Evolutionary conservation across 106 monocot species (phyloP).

Genomic region (Xerophyta viscosa): DNA sequence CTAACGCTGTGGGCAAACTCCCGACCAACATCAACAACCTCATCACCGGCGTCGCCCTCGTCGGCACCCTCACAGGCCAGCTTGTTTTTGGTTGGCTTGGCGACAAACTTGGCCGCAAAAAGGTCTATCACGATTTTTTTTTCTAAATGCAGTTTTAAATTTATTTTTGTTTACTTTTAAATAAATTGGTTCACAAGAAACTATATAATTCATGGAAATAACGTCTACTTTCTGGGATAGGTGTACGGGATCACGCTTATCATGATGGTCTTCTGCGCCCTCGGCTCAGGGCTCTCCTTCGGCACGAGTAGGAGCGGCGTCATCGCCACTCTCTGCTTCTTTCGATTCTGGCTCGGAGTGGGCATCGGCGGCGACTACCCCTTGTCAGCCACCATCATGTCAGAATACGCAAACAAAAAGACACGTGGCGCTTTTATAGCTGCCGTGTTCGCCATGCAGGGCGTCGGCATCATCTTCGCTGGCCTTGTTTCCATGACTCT

Average conservation of each 20-base stretch:
- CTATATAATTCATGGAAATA: too few relatives aligned
- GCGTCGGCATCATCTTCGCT: conserved; percentile 46
- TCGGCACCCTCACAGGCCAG: conserved; percentile 33
- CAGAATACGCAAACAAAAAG: conserved; percentile 60
- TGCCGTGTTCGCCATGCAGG: conserved; percentile 66
- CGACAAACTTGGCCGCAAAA: conserved; percentile 35
- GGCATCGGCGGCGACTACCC: conserved; percentile 71
- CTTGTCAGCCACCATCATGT: conserved; percentile 69
- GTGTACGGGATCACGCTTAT: conserved; percentile 37
- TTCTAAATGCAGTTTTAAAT: too few relatives aligned
- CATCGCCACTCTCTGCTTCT: conserved; percentile 55
- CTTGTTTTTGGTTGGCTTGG: conserved; percentile 49
- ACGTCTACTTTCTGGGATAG: too few relatives aligned
- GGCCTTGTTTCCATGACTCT: conserved; percentile 32
- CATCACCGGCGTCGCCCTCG: conserved; percentile 35
- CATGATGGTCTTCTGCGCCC: conserved; percentile 23
- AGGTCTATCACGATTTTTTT: too few relatives aligned
- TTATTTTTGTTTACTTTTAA: too few relatives aligned
- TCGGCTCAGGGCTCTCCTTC: conserved; percentile 31
- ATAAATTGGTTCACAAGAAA: too few relatives aligned
- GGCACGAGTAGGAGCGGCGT: conserved; percentile 14
- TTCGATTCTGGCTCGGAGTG: conserved; percentile 68
- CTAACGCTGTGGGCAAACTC: conserved; percentile 18
- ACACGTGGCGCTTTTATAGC: conserved; percentile 59
- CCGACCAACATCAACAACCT: conserved; percentile 26